Evolutionary conservation across 306 rosid species (phyloP).

Genomic region (Castanea sativa): DNA sequence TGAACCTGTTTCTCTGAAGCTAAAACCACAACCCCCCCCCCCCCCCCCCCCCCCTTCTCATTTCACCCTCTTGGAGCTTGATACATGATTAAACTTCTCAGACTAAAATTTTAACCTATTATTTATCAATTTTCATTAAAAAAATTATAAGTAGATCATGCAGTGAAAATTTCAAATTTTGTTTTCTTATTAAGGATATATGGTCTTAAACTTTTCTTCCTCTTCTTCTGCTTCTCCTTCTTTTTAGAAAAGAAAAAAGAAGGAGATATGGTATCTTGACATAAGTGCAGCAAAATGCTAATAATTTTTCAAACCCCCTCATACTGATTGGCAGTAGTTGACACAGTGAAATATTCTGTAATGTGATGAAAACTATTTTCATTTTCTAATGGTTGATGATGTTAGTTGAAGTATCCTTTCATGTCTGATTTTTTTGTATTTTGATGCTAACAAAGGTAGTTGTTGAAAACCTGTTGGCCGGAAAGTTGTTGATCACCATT

Average conservation of each 20-base stretch:
- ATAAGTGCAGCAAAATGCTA: not conserved
- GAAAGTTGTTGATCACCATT: not conserved
- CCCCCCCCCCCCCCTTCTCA: too few species aligned
- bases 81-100: not conserved
- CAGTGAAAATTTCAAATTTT: not conserved
- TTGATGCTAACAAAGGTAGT: not conserved
- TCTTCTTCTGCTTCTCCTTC: too few species aligned
- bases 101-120: not conserved
- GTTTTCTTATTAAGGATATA: not conserved
- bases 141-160: not conserved
- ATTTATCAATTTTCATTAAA: not conserved
- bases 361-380: not conserved
- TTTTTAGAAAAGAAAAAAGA: too few species aligned
- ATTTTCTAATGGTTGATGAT: not conserved
- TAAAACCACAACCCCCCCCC: too few species aligned
- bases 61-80: not conserved
- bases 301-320: not conserved
- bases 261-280: not conserved
- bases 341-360: not conserved
- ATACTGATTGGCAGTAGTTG: not conserved
- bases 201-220: too few species aligned
- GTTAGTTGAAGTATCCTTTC: not conserved
- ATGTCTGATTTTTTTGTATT: not conserved
- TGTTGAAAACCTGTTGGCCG: not conserved
- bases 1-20: too few species aligned